Evolutionary conservation across 2,329 filamentous ascomycete species (phyloP).

Genomic region (Trichophyton verrucosum): DNA sequence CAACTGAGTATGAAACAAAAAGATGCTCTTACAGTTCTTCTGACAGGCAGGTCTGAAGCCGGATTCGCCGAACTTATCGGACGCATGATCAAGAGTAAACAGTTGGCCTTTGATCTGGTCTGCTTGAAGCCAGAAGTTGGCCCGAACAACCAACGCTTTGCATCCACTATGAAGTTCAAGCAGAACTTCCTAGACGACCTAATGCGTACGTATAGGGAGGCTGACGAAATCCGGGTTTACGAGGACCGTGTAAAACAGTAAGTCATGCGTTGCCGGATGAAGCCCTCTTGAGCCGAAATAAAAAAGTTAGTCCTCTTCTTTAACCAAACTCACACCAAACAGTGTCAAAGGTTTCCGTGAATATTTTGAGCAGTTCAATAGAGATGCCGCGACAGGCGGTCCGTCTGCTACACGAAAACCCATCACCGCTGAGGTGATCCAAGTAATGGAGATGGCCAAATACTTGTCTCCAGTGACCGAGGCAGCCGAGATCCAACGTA

Average conservation of each 20-base stretch:
- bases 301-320: not conserved
- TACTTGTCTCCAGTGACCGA: constrained; percentile 67
- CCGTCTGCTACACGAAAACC: constrained; percentile 45
- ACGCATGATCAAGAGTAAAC: constrained; percentile 64
- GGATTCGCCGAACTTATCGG: constrained; percentile 68
- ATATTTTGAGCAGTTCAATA: constrained; percentile 71
- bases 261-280: constrained; percentile 16
- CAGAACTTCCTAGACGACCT: constrained; percentile 68
- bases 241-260: constrained; percentile 51
- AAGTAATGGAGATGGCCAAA: constrained; percentile 64
- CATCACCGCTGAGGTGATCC: constrained; percentile 68
- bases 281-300: not conserved
- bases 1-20: constrained; percentile 69
- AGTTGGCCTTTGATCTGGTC: constrained; percentile 76
- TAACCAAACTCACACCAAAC: constrained; percentile 12
- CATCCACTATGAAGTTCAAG: constrained; percentile 84
- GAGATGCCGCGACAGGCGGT: constrained; percentile 34
- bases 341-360: constrained; percentile 70
- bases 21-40: constrained; percentile 69
- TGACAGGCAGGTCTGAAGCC: constrained; percentile 73
- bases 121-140: constrained; percentile 75
- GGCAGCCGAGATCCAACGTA: constrained; percentile 70
- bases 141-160: constrained; percentile 65
- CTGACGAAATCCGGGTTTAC: constrained; percentile 65
- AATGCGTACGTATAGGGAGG: constrained; percentile 71